These are phyloP conservation scores for Obba rivulosa DNA, from an alignment of 768 basidiomycete genomes.

Conservation along the genomic window DNA sequence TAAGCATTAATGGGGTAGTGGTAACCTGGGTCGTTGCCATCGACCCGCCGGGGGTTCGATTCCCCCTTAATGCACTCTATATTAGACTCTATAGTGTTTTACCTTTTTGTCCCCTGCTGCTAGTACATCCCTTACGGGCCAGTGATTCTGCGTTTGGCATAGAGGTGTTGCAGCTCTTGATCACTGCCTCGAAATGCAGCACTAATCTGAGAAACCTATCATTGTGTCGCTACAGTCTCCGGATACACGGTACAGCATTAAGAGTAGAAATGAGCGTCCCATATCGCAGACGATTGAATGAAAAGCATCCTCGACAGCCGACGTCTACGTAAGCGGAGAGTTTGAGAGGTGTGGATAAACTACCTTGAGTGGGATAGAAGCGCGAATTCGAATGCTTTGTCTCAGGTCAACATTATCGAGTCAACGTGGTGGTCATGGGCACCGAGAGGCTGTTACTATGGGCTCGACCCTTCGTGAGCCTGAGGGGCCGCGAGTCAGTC, in stretches of 20 bases:
- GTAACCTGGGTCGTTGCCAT: conserved; percentile 33
- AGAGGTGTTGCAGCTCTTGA: too few relatives aligned
- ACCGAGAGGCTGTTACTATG: conserved; percentile 16
- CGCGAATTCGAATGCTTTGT: too few relatives aligned
- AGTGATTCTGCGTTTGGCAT: too few relatives aligned
- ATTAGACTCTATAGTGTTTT: too few relatives aligned
- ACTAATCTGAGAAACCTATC: too few relatives aligned
- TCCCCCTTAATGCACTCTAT: conserved; percentile 69
- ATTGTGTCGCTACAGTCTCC: too few relatives aligned
- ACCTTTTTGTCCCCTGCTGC: too few relatives aligned
- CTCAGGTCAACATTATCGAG: conserved; percentile 8
- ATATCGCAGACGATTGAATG: not conserved
- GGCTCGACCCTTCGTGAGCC: conserved; percentile 12
- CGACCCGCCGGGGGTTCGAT: conserved; percentile 89
- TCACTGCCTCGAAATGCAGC: too few relatives aligned
- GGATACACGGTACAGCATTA: not conserved
- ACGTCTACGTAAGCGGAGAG: too few relatives aligned
- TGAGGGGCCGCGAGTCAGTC: not conserved
- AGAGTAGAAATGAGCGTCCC: too few relatives aligned
- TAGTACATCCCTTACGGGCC: too few relatives aligned
- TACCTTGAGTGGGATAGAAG: not conserved
- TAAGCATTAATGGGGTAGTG: conserved; percentile 30
- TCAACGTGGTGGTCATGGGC: conserved; percentile 17
- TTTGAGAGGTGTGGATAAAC: not conserved
- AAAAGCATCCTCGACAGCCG: too few relatives aligned